phyloP scores from a whole-genome alignment of 768 basidiomycete species.

The Boletus reticulatus region DNA sequence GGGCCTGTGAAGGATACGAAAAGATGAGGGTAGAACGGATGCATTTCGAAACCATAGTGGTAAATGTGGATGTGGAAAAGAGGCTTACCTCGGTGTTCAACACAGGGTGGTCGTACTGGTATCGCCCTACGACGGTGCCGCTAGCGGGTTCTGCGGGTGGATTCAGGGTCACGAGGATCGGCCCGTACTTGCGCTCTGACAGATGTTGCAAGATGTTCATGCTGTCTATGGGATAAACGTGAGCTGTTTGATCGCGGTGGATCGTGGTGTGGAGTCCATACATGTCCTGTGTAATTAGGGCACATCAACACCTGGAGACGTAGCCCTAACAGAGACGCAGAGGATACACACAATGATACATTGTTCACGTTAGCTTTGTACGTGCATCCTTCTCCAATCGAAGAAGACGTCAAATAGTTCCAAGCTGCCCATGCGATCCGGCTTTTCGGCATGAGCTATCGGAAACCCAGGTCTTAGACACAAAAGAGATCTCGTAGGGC shows the following conservation, averaged over 20 bases:
- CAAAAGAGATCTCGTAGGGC: not conserved
- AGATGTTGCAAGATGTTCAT: slow-evolving; percentile 80
- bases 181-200: slow-evolving; percentile 51
- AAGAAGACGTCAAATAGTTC: slow-evolving; percentile 69
- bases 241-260: not conserved
- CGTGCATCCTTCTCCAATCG: slow-evolving; percentile 33
- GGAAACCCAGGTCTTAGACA: not conserved
- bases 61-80: not conserved
- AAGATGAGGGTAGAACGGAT: no score
- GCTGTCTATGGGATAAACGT: slow-evolving; percentile 42
- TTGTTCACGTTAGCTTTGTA: slow-evolving; percentile 50
- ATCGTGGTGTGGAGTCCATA: slow-evolving; percentile 19
- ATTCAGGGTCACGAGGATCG: slow-evolving; percentile 71
- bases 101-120: slow-evolving; percentile 68
- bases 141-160: slow-evolving; percentile 53
- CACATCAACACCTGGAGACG: not conserved
- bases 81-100: slow-evolving; percentile 47
- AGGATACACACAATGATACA: slow-evolving; percentile 54
- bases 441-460: slow-evolving; percentile 64
- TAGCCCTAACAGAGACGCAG: not conserved
- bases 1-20: slow-evolving; percentile 35
- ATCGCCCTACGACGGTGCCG: slow-evolving; percentile 47
- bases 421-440: slow-evolving; percentile 70
- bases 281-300: slow-evolving; percentile 38
- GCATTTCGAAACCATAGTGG: not conserved